Conservation (phyloP, 2,329 filamentous ascomycete genomes). For the Xylaria digitata region DNA sequence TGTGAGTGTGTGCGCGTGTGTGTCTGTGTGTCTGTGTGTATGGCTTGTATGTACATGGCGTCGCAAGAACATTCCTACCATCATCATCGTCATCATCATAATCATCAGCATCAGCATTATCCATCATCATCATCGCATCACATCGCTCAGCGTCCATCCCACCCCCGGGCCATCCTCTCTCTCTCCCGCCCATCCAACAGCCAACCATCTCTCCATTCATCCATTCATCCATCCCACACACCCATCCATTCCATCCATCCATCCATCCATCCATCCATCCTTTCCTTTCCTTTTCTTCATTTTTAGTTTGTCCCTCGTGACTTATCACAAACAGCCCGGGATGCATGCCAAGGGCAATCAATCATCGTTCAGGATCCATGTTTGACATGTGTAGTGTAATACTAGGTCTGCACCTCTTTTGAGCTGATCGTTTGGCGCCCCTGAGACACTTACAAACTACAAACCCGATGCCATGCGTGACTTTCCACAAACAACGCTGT, state of each 20-base stretch:
- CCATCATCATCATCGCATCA: constrained; percentile 1
- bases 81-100: constrained; percentile 12
- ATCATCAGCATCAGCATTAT: constrained; percentile 12
- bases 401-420: constrained; percentile 20
- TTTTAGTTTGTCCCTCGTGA: constrained; percentile 36
- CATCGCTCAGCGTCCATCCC: constrained; percentile 4
- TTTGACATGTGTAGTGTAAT: constrained; percentile 35
- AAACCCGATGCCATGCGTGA: constrained; percentile 33
- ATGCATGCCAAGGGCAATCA: constrained; percentile 33
- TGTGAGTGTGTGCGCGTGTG: background rate
- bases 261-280: constrained; percentile 8
- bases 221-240: constrained; percentile 11
- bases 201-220: constrained; percentile 1
- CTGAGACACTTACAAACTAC: constrained; percentile 29
- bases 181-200: constrained; percentile 11
- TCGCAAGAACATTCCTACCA: background rate
- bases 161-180: background rate
- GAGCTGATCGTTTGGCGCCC: constrained; percentile 29
- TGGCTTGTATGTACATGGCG: background rate
- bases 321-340: constrained; percentile 32
- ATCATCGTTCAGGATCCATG: constrained; percentile 30
- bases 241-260: constrained; percentile 2
- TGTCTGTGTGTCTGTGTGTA: too few relatives aligned
- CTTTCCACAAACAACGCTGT: constrained; percentile 31
- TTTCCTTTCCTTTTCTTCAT: constrained; percentile 15